phyloP scores from a whole-genome alignment of 208 protist genomes.

The Leishmania mexicana region DNA sequence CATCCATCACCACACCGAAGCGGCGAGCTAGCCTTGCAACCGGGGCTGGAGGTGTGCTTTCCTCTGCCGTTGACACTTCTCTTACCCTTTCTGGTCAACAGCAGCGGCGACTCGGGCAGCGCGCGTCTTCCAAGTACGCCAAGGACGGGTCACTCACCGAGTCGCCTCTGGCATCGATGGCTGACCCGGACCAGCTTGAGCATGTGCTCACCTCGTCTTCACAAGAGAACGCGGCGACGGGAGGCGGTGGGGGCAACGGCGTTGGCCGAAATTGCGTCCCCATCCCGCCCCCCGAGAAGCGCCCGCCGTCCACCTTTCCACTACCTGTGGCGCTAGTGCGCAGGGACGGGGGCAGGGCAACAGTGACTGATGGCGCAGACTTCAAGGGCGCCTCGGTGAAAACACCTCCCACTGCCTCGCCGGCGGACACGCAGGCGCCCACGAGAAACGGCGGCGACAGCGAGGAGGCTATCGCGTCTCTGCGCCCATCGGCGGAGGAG shows the following conservation, averaged over 20 bases:
- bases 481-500: constrained; percentile 65
- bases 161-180: constrained; percentile 18
- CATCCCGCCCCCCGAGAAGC: constrained; percentile 9
- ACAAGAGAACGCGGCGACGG: not conserved
- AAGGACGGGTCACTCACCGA: constrained; percentile 16
- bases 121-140: constrained; percentile 18
- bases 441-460: constrained; percentile 8
- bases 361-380: not conserved
- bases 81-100: not conserved
- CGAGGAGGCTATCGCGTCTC: constrained; percentile 38
- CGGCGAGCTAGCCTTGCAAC: not conserved
- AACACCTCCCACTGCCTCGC: not conserved
- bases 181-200: constrained; percentile 2
- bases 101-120: not conserved
- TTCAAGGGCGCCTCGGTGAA: not conserved
- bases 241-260: not conserved
- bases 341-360: not conserved
- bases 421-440: not conserved
- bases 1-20: constrained; percentile 24
- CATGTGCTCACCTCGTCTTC: not conserved
- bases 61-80: not conserved
- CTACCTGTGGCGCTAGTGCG: not conserved
- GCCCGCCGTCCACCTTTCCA: constrained; percentile 8
- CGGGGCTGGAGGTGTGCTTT: not conserved
- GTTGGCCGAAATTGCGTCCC: not conserved